Base-by-base conservation (phyloP, 2,329 filamentous ascomycete species). In the Aspergillus latus region DNA sequence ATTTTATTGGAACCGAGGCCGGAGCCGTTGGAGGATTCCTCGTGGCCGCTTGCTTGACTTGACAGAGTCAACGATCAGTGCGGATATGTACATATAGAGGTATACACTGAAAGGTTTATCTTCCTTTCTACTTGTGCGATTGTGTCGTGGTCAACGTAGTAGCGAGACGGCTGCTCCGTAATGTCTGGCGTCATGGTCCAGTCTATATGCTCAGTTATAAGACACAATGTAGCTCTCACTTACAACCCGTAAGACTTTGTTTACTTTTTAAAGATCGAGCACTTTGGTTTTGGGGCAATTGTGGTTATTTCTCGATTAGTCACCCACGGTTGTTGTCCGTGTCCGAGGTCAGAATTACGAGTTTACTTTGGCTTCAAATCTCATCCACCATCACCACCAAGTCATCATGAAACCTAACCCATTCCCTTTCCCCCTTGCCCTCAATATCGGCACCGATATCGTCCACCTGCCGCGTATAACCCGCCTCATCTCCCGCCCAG, bases 381-480 rank as follows among this genome's bases (percentile, higher is more conserved):
- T 7, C 28, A 21, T 15, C 15, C 32, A 10, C 34, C 10, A 11
- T n/a, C 10, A n/a, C 21, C 21, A 21, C 21, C 21, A 40, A 48
- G 49, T 13, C 10, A 59, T 36, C 49, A 74, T 75, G 72, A 74
- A 70, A 60, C 63, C 64, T 3, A 53, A 63, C 5, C 72, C 72
- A 0, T 90, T 92, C 64, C 86, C 87, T 1, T 78, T 85, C 36
- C 52, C 52, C 13, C 40, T 52, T n/a, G 78, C 85, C 1, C 68
- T 93, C 11, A 80, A 81, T 48, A 77, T 96, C 51, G 92, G 92
- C 56, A 93, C 84, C 47, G 92, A 96, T 69, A 88, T 96, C 55
- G 91, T 89, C 72, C 80, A 81, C 56, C 82, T 91, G 56, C 73
- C 80, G 0, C 85, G 91, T 54, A 84, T 96, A 57, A 75, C 78